Percentiles rank a stretch among this genome's conserved stretches.
phyloP scores from a whole-genome alignment of 352 stramenopile species.

The Pythium brachiatum region DNA sequence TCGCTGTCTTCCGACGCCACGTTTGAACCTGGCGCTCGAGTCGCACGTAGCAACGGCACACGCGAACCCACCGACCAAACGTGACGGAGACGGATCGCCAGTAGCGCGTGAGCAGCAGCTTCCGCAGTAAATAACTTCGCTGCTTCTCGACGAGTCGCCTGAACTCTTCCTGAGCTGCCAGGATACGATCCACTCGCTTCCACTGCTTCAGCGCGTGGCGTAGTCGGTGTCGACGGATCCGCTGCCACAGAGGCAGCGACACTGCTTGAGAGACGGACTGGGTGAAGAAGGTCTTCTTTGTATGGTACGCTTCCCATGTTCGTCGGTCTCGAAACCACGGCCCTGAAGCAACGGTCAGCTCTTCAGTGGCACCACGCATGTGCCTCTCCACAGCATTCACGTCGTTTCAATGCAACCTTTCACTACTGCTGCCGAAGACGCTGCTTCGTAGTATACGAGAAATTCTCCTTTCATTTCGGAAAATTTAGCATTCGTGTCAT shows the following conservation, averaged over 20 bases:
- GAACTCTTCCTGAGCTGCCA: not conserved
- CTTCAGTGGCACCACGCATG: not conserved
- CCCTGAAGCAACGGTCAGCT: not conserved
- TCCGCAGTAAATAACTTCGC: slow-evolving; percentile 14
- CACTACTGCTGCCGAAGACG: not conserved
- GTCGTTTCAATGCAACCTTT: not conserved
- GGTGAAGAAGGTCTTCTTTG: not conserved
- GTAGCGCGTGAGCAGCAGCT: slow-evolving; percentile 4
- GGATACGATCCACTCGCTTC: not conserved
- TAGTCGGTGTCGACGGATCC: not conserved
- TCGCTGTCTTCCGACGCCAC: not conserved
- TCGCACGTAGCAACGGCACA: slow-evolving; percentile 1
- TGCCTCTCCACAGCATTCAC: not conserved
- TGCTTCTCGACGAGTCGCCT: slow-evolving; percentile 1
- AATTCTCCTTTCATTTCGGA: not conserved
- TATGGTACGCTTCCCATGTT: not conserved
- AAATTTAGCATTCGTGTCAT: not conserved
- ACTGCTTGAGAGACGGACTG: not conserved
- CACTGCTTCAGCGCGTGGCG: not conserved
- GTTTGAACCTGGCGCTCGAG: not conserved
- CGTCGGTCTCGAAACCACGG: not conserved
- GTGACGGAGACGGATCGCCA: slow-evolving; percentile 4
- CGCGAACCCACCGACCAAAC: not conserved
- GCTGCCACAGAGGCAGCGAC: slow-evolving; percentile 1
- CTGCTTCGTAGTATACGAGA: too few species aligned